phyloP scores from a whole-genome alignment of 2,329 filamentous ascomycete genomes.

The Aureobasidium sp. region DNA sequence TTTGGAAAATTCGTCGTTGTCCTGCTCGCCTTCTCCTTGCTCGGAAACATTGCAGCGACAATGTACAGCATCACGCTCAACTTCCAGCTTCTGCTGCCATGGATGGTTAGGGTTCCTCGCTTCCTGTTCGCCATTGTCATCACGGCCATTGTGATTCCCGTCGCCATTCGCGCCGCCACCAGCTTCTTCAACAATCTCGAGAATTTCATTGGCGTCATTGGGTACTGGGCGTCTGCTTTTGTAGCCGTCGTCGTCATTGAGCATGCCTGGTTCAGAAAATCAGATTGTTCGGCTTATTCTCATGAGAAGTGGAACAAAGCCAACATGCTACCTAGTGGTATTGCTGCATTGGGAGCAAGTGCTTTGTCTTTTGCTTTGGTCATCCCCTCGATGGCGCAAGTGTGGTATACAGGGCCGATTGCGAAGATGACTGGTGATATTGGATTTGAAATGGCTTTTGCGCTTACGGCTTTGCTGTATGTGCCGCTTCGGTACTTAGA shows the following conservation, averaged over 20 bases:
- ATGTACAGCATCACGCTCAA: slow-evolving; percentile 41
- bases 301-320: slow-evolving; percentile 36
- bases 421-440: slow-evolving; percentile 52
- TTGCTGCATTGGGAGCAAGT: slow-evolving; percentile 30
- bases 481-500: slow-evolving; percentile 38
- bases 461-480: slow-evolving; percentile 40
- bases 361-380: slow-evolving; percentile 22
- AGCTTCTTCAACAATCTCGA: slow-evolving; percentile 38
- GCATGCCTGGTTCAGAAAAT: slow-evolving; percentile 35
- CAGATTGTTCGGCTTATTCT: slow-evolving; percentile 32
- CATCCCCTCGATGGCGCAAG: slow-evolving; percentile 24
- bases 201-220: slow-evolving; percentile 42
- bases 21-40: slow-evolving; percentile 35
- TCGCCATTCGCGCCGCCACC: slow-evolving; percentile 38
- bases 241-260: slow-evolving; percentile 37
- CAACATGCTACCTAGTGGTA: slow-evolving; percentile 33
- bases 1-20: slow-evolving; percentile 40
- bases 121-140: slow-evolving; percentile 38
- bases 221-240: slow-evolving; percentile 42
- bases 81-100: slow-evolving; percentile 33
- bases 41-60: slow-evolving; percentile 40
- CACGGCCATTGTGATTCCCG: slow-evolving; percentile 37
- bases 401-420: slow-evolving; percentile 26
- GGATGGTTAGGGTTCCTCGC: slow-evolving; percentile 30
- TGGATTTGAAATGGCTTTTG: slow-evolving; percentile 58